Evolutionary conservation across 306 rosid genomes (phyloP), one percentile per base, ranked within the genome.

Genomic region (Cicer bijugum): DNA sequence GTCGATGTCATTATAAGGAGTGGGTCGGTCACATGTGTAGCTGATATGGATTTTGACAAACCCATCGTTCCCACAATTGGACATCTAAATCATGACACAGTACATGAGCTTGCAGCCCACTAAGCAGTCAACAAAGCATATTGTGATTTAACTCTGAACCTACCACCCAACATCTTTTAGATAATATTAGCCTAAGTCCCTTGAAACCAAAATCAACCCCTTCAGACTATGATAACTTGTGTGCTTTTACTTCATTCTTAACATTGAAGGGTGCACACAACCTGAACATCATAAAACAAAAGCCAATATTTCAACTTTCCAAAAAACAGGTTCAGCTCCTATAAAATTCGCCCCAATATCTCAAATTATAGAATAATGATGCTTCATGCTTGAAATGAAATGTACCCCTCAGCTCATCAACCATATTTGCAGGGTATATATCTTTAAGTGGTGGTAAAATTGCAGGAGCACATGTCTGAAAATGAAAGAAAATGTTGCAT

Each of bases 401-500:
- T 46, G 67, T 91, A 94, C 99, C 99, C 87, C n/a, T 80, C 56
- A 94, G 95, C 74, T 87, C 92, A 69, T 89, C 91, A 44, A 72
- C 87, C 79, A 94, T 72, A 80, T 87, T 94, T 67, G 87, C 74
- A 46, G 89, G 84, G 79, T 89, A 94, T 80, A 94, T 87, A 66
- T 91, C 90, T 81, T 69, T 79, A 67, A 94, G 91, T 71, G 99
- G 97, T 55, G 99, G 99, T 0, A 94, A 77, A 80, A 94, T 91
- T 66, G 99, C 90, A 68, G 99, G 99, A 56, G 6, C 48, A 71
- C 99, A 91, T 15, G 97, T 94, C 99, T 94, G 90, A 74, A 75
- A 62, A 82, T 71, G 72, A 79, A 73, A 43, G 60, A 48, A 71
- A 83, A 68, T 38, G 35, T 69, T 81, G 28, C 48, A 33, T 16